Evolutionary conservation across 108 stramenopile genomes (phyloP), one percentile per base, ranked within the genome.

Genomic region (Stephanodiscus triporus): DNA sequence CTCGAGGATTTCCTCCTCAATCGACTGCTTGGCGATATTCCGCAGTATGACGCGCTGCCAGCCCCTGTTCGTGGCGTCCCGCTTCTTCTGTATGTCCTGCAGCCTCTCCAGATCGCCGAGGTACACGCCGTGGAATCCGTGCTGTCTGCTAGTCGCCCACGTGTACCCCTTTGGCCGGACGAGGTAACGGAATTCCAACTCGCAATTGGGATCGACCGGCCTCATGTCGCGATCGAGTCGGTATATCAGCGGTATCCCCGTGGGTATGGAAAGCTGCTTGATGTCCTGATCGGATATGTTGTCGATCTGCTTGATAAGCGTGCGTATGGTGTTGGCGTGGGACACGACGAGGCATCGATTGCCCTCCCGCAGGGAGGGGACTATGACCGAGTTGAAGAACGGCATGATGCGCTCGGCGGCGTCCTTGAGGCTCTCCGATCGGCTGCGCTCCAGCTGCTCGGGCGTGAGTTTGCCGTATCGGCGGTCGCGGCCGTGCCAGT

Each of bases 281-380:
- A 95, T 92, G 67, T 92, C 91, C 71, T 95, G 81, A 78, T 95
- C 89, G 23, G 84, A 85, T 48, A 95, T 92, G 20, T 80, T 78
- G 70, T 95, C 94, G 66, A 95, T 89, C 54, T 92, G 85, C 67
- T 92, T 92, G 53, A 95, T 89, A 30, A 95, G 63, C 5, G 90
- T 88, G 10, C 94, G 86, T 43, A 95, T 88, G 29, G 91, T 91
- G 71, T 95, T 95, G 42, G 94, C 94, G 66, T 95, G 91, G 9
- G 86, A 88, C 16, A 95, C 94, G 17, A 95, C 82, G 64, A 95
- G 37, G 42, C 89, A 88, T 22, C 86, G 84, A 62, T 91, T 94
- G 13, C 90, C 94, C 51, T 84, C 68, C 36, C 86, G 78, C 27
- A 95, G 68, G 2, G 84, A 76, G 2, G 90, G 90, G 8, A 83